Evolutionary conservation across 2,329 filamentous ascomycete genomes (phyloP).

Genomic region (Paraphoma chrysanthemicola): DNA sequence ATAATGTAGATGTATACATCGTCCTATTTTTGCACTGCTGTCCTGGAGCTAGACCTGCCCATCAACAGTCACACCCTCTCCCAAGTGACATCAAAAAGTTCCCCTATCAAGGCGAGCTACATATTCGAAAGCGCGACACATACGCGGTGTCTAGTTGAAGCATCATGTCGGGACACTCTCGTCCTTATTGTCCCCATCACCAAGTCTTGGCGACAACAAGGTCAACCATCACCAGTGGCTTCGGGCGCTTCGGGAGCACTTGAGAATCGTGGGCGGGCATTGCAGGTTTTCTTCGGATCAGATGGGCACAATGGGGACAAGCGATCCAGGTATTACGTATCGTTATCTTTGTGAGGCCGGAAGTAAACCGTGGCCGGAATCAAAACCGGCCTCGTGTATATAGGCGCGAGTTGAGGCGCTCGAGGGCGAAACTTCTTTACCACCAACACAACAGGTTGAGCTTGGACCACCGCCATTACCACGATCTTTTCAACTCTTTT

Average conservation of each 20-base stretch:
- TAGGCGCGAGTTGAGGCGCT: constrained; percentile 36
- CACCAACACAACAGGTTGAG: constrained; percentile 8
- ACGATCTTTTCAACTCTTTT: neutral
- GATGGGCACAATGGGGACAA: constrained; percentile 15
- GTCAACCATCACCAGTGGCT: constrained; percentile 1
- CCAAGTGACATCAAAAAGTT: too few species aligned
- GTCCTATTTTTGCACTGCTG: too few species aligned
- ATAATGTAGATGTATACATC: too few species aligned
- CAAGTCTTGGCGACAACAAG: constrained; percentile 25
- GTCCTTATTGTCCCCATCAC: neutral
- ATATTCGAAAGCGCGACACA: too few species aligned
- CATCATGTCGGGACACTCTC: too few species aligned
- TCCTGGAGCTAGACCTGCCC: too few species aligned
- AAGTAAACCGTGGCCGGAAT: constrained; percentile 43
- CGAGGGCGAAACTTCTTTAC: constrained; percentile 4
- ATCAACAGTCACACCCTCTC: too few species aligned
- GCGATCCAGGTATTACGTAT: constrained; percentile 48
- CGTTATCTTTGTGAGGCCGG: constrained; percentile 44
- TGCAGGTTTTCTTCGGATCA: constrained; percentile 15
- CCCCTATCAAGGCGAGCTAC: too few species aligned
- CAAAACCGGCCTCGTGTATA: constrained; percentile 44
- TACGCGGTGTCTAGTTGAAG: too few species aligned
- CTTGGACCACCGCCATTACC: neutral
- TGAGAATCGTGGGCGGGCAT: constrained; percentile 7
- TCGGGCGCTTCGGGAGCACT: constrained; percentile 1